A percentile compares a stretch with the other conserved stretches of the same genome.
Evolutionary conservation across 345 rosid species (phyloP).

Genomic region (Lepidium sativum): DNA sequence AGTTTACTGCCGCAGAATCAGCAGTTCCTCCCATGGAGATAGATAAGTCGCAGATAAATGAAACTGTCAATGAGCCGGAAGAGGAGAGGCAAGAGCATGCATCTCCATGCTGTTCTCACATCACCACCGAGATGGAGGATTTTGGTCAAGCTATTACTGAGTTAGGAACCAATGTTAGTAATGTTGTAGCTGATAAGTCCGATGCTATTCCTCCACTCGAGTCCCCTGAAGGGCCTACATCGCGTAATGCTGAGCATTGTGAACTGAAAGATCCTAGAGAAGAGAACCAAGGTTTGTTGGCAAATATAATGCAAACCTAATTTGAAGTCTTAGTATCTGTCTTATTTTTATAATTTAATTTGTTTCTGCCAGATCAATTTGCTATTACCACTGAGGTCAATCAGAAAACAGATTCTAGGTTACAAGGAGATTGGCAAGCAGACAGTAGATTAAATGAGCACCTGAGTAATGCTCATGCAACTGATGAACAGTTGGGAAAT

Average conservation of each 20-base stretch:
- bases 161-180: slow-evolving; percentile 13
- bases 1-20: slow-evolving; percentile 26
- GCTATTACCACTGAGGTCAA: slow-evolving; percentile 26
- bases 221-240: slow-evolving; percentile 20
- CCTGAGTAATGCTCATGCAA: slow-evolving; percentile 21
- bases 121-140: slow-evolving; percentile 38
- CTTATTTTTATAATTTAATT: not conserved
- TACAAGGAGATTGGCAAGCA: slow-evolving; percentile 31
- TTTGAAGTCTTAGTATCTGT: slow-evolving; percentile 7
- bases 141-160: slow-evolving; percentile 24
- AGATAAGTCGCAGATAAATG: slow-evolving; percentile 24
- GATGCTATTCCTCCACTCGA: slow-evolving; percentile 30
- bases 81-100: slow-evolving; percentile 33
- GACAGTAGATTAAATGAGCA: slow-evolving; percentile 32
- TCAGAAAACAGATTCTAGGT: slow-evolving; percentile 32
- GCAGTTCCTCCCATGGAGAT: slow-evolving; percentile 24
- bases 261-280: slow-evolving; percentile 24
- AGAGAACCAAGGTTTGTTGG: slow-evolving; percentile 17
- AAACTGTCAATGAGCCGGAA: slow-evolving; percentile 28
- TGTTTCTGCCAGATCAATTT: slow-evolving; percentile 18
- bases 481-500: slow-evolving; percentile 35
- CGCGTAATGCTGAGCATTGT: slow-evolving; percentile 31
- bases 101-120: slow-evolving; percentile 40
- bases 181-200: slow-evolving; percentile 18
- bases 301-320: slow-evolving; percentile 2